Evolutionary conservation across 768 basidiomycete species (phyloP), one percentile per base, ranked within the genome.

Genomic region (Boletales sp.): DNA sequence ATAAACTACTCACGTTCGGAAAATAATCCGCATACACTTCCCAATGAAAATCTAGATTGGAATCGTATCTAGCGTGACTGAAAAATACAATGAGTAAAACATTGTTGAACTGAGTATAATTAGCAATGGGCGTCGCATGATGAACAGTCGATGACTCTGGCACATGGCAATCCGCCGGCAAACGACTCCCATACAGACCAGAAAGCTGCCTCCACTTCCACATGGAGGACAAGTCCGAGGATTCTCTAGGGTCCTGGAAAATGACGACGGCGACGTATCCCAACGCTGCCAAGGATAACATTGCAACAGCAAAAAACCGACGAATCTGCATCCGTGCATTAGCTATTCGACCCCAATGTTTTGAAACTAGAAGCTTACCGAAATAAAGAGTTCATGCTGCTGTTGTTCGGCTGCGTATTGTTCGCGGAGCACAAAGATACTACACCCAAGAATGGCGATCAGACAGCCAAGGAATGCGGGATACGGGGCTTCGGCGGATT

Each of bases 41-140:
- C 50, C 60, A 68, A 50, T 79, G 74, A 49, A 62, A 73, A 50
- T 79, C 77, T 21, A 78, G 52, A 49, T 79, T 77, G 30, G 61
- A 63, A 54, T 76, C 66, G 45, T 79, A 79, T 40, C 77, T 61
- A 19, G 73, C 58, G 48, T 79, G 77, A 42, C 76, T 78, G 49
- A 79, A 79, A 63, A 79, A 79, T 9, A 78, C 74, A 41, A 79
- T 57, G 31, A 79, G 59, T 11, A 79, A 60, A 13, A 79, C 52
- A 40, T 76, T 59, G 50, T 69, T 68, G 53, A 79, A 79, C 10
- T 60, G 58, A 30, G 65, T 63, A 44, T 72, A 75, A 38, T 59
- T 57, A 30, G 58, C 49, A 18, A 53, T 58, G 24, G 54, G 52
- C 42, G 46, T 54, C 24, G 47, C 35, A 32, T 57, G 59, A 19